A percentile compares a stretch with the other conserved stretches of the same genome.
Conservation (phyloP, 441 rosid species). For the Populus hybrid region DNA sequence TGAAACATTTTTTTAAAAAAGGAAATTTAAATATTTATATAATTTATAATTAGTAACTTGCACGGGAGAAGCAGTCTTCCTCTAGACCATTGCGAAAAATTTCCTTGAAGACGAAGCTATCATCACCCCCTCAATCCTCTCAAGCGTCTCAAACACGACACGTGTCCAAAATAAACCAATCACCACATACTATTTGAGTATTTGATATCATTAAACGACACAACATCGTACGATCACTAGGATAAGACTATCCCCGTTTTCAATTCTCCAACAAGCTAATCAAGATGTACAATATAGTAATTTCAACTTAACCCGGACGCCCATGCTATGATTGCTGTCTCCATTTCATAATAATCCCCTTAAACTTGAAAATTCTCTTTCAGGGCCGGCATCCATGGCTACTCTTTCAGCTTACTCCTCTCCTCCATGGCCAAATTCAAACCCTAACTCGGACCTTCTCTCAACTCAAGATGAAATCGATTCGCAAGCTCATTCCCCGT, state of each 20-base stretch:
- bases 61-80: no score
- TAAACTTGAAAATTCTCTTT: neutral
- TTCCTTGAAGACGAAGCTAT: conserved; percentile 19
- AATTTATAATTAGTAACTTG: no score
- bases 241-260: conserved; percentile 8
- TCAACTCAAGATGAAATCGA: conserved; percentile 32
- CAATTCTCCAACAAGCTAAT: neutral
- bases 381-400: conserved; percentile 40
- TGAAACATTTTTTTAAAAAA: no score
- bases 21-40: no score
- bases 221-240: conserved; percentile 5
- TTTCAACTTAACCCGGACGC: neutral
- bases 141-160: neutral
- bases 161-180: conserved; percentile 20
- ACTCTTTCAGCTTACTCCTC: conserved; percentile 68
- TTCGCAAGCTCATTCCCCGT: conserved; percentile 33
- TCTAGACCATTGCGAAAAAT: neutral
- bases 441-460: conserved; percentile 28
- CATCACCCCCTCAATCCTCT: neutral
- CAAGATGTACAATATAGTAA: neutral
- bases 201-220: neutral
- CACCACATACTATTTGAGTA: neutral
- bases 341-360: neutral
- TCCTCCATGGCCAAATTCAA: conserved; percentile 54
- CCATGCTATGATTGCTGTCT: no score